Evolutionary conservation across 2,329 filamentous ascomycete genomes (phyloP).

Genomic region (Colletotrichum abscissum): DNA sequence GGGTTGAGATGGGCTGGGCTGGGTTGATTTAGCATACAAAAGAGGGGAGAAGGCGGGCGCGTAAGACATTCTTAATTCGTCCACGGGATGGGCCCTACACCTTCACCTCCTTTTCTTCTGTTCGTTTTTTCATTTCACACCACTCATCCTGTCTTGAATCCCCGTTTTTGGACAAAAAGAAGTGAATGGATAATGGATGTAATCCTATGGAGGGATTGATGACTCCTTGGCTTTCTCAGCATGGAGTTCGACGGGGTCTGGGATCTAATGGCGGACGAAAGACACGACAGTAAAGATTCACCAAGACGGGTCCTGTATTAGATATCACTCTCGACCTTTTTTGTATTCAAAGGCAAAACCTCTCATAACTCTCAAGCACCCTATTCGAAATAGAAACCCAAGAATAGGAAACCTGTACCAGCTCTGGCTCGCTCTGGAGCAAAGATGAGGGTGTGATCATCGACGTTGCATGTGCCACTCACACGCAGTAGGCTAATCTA

Average conservation of each 20-base stretch:
- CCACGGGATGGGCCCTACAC: neutral
- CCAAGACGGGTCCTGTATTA: neutral
- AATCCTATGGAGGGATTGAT: neutral
- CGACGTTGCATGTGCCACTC: neutral
- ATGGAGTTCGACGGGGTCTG: neutral
- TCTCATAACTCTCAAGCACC: neutral
- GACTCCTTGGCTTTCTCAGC: neutral
- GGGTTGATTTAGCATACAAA: neutral
- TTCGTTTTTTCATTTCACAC: neutral
- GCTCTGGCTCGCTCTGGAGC: neutral
- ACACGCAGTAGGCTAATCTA: constrained; percentile 1
- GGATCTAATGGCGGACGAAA: neutral
- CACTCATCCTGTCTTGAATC: neutral
- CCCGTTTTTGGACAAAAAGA: neutral
- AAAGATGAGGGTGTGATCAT: neutral
- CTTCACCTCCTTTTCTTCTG: neutral
- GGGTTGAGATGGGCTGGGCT: neutral
- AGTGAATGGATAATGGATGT: neutral
- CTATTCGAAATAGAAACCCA: neutral
- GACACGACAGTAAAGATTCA: neutral
- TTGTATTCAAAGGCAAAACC: neutral
- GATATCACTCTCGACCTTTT: neutral
- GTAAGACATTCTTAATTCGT: neutral
- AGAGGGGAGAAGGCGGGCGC: neutral
- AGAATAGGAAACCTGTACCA: neutral